Percentiles rank a stretch among this genome's conserved stretches.
phyloP scores from a whole-genome alignment of 345 rosid genomes.

The Sisymbrium irio region DNA sequence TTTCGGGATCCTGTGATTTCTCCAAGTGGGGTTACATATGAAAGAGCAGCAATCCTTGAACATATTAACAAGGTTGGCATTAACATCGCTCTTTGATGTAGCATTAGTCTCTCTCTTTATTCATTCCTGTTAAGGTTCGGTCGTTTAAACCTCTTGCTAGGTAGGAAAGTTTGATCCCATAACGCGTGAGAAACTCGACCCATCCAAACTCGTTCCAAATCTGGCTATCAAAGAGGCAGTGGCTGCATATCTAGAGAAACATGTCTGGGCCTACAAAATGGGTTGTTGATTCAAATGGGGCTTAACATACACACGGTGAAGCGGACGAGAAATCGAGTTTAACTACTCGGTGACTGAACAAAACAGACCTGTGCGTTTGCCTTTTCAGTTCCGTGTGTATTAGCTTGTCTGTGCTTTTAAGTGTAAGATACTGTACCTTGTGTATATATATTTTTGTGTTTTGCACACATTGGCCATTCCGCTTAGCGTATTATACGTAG shows the following conservation, averaged over 20 bases:
- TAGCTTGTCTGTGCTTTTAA: not conserved
- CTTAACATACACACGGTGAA: not conserved
- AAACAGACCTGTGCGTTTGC: not conserved
- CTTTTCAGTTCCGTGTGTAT: not conserved
- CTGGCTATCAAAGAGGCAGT: constrained; percentile 90
- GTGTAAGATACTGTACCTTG: constrained; percentile 17
- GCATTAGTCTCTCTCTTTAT: not conserved
- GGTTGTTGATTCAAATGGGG: constrained; percentile 23
- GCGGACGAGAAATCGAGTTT: not conserved
- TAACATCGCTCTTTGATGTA: not conserved
- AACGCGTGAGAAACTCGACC: constrained; percentile 58
- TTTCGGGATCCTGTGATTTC: constrained; percentile 86
- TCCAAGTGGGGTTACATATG: constrained; percentile 87
- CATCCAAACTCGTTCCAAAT: constrained; percentile 62
- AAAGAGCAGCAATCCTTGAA: constrained; percentile 81
- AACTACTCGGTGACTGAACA: not conserved
- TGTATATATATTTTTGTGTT: not conserved
- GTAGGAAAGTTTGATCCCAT: constrained; percentile 90
- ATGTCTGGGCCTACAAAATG: constrained; percentile 77
- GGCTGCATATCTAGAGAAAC: constrained; percentile 62
- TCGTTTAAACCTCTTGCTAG: constrained; percentile 34
- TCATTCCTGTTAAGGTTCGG: not conserved
- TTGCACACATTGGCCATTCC: not conserved
- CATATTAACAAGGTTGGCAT: constrained; percentile 71
- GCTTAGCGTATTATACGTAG: not conserved